These are phyloP conservation scores for Fragaria nilgerrensis DNA, from an alignment of 306 rosid species.

Conservation along the genomic window DNA sequence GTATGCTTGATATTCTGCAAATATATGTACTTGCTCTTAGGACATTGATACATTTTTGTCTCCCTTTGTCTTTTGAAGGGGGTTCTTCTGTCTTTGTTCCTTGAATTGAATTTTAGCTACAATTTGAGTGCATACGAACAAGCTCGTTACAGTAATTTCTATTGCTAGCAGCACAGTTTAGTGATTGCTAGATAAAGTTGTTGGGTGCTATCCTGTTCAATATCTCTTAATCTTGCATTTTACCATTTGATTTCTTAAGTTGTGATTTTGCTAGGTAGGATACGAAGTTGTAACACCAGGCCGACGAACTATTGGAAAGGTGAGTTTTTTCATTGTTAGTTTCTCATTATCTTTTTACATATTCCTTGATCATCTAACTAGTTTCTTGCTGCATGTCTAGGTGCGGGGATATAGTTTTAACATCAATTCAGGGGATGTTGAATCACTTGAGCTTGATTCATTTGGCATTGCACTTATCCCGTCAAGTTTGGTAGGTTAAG, in stretches of 20 bases:
- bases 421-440: slow-evolving; percentile 77
- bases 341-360: neutral
- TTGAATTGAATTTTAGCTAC: neutral
- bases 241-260: slow-evolving; percentile 27
- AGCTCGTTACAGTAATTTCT: neutral
- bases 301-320: slow-evolving; percentile 80
- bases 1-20: slow-evolving; percentile 34
- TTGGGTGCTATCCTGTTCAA: neutral
- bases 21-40: too few relatives aligned
- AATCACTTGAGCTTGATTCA: slow-evolving; percentile 89
- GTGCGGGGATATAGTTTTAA: slow-evolving; percentile 88
- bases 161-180: neutral
- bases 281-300: slow-evolving; percentile 84
- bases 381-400: slow-evolving; percentile 38
- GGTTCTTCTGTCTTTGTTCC: neutral
- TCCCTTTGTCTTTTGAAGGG: neutral
- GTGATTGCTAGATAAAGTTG: neutral
- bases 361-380: slow-evolving; percentile 13
- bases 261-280: slow-evolving; percentile 74
- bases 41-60: neutral
- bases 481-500: slow-evolving; percentile 72
- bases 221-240: neutral
- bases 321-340: slow-evolving; percentile 26
- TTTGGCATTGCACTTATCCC: slow-evolving; percentile 88
- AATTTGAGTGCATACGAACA: neutral